A percentile compares a stretch with the other conserved stretches of the same genome.
phyloP scores from a whole-genome alignment of 78 protist species.

The Diacronema lutheri region DNA sequence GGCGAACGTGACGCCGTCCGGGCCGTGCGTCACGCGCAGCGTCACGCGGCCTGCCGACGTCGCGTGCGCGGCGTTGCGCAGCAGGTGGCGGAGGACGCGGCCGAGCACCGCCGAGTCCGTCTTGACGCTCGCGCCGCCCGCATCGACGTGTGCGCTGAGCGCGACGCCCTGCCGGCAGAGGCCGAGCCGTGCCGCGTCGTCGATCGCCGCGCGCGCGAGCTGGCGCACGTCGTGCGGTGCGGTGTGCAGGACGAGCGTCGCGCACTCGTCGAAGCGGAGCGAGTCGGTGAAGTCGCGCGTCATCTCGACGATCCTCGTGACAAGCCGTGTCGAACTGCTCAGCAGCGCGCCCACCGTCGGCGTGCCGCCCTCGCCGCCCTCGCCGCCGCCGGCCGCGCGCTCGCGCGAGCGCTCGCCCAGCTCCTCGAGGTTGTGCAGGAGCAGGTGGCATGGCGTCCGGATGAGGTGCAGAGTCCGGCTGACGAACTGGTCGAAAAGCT shows the following conservation, averaged over 20 bases:
- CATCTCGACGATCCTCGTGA: not conserved
- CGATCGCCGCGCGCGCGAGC: not conserved
- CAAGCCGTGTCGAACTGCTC: not conserved
- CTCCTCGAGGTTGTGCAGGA: not conserved
- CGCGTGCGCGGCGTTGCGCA: not conserved
- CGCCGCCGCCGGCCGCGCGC: too few relatives aligned
- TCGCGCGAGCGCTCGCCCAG: not conserved
- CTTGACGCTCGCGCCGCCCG: not conserved
- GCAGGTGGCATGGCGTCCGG: constrained; percentile 13
- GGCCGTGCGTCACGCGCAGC: not conserved
- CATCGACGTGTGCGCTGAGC: not conserved
- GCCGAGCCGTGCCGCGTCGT: not conserved
- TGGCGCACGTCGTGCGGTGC: not conserved
- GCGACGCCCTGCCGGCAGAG: not conserved
- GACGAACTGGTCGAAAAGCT: not conserved
- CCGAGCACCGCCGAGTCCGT: not conserved
- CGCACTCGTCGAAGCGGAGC: not conserved
- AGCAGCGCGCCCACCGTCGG: too few relatives aligned
- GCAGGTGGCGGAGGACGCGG: not conserved
- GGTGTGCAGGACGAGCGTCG: not conserved
- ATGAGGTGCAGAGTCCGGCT: constrained; percentile 10
- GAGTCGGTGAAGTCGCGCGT: not conserved
- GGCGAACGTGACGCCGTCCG: not conserved
- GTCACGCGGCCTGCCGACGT: not conserved
- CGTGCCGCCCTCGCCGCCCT: too few relatives aligned